phyloP scores from a whole-genome alignment of 768 basidiomycete species.

The Tylopilus subfusipes region DNA sequence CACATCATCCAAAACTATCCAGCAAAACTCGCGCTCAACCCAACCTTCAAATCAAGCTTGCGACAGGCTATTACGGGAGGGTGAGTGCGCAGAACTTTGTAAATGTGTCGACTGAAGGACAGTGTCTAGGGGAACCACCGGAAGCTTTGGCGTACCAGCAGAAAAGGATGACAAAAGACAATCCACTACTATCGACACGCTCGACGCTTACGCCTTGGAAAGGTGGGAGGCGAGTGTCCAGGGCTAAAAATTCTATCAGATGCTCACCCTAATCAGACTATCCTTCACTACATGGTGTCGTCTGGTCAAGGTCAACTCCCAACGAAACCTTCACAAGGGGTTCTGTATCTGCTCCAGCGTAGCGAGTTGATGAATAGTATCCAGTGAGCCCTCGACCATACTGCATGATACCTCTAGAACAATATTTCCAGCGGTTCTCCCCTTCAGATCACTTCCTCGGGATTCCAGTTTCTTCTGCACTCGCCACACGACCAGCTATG shows the following conservation, averaged over 20 bases:
- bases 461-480: conserved; percentile 95
- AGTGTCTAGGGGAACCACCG: conserved; percentile 57
- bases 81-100: conserved; percentile 42
- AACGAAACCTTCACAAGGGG: conserved; percentile 74
- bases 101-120: conserved; percentile 5
- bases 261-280: conserved; percentile 54
- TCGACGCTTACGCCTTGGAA: conserved; percentile 81
- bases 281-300: conserved; percentile 97
- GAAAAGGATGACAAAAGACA: conserved; percentile 60
- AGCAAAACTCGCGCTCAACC: conserved; percentile 64
- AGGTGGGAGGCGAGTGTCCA: conserved; percentile 76
- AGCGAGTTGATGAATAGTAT: conserved; percentile 82
- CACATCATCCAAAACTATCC: conserved; percentile 64
- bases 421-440: conserved; percentile 43
- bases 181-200: conserved; percentile 49
- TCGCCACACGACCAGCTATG: conserved; percentile 93
- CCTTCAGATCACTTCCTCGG: conserved; percentile 84
- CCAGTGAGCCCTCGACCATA: conserved; percentile 44
- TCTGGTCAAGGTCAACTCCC: conserved; percentile 77
- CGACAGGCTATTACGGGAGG: conserved; percentile 86
- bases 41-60: conserved; percentile 74
- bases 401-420: background rate
- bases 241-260: background rate
- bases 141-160: conserved; percentile 82
- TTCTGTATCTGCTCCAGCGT: conserved; percentile 75